Evolutionary conservation across 257 asterid genomes (phyloP).

Genomic region (Capsicum rhomboideum): DNA sequence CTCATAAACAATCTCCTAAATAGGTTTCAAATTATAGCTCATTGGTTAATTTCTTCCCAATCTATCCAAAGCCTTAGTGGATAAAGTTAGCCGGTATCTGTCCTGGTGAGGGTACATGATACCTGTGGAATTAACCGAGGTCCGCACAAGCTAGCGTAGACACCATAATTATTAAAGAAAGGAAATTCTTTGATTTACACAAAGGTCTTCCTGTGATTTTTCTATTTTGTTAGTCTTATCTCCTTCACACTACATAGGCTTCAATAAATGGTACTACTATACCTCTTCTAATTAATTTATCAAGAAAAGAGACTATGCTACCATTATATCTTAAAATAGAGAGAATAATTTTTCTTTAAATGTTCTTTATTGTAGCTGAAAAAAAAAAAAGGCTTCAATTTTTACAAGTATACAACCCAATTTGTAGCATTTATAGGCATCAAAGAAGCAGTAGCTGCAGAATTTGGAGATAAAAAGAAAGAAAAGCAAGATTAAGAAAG

Average conservation of each 20-base stretch:
- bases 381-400: background rate
- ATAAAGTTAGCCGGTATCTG: background rate
- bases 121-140: background rate
- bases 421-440: background rate
- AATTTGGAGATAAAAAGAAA: background rate
- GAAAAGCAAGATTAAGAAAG: background rate
- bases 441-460: background rate
- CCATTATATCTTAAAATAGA: background rate
- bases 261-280: background rate
- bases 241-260: background rate
- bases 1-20: too few species aligned
- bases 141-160: background rate
- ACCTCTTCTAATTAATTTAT: background rate
- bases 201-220: background rate
- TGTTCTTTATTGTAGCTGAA: background rate
- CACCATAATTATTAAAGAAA: background rate
- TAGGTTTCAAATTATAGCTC: too few species aligned
- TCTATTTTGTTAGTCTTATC: background rate
- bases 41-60: background rate
- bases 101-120: background rate
- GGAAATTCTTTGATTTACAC: background rate
- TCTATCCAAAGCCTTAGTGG: background rate
- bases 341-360: background rate
- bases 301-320: background rate
- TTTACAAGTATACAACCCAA: background rate